phyloP scores from a whole-genome alignment of 2,329 filamentous ascomycete genomes.

The Bipolaris bicolor region DNA sequence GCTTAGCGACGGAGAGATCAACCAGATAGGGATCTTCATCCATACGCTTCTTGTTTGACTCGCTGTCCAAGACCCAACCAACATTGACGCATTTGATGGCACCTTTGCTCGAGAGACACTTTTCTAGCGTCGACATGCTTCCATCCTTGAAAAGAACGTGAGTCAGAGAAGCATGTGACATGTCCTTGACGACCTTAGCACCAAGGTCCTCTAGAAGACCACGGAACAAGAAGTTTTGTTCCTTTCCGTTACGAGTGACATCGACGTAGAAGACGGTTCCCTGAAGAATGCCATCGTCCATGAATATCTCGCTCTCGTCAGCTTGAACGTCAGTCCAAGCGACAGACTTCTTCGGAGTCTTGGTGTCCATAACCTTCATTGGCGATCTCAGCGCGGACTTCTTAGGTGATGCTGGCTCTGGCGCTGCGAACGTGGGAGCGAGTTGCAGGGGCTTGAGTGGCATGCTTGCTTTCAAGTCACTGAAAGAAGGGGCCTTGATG shows the following conservation, averaged over 20 bases:
- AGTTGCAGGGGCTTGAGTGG: slow-evolving; percentile 27
- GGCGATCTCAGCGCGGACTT: slow-evolving; percentile 49
- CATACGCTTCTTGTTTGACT: slow-evolving; percentile 43
- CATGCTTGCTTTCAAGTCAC: slow-evolving; percentile 18
- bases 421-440: slow-evolving; percentile 13
- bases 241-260: slow-evolving; percentile 77
- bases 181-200: slow-evolving; percentile 71
- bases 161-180: slow-evolving; percentile 77
- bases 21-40: slow-evolving; percentile 44
- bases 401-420: slow-evolving; percentile 29
- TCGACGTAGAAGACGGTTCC: slow-evolving; percentile 84
- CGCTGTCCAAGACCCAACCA: slow-evolving; percentile 78
- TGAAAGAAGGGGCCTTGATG: slow-evolving; percentile 16
- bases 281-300: slow-evolving; percentile 34
- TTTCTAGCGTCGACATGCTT: slow-evolving; percentile 78
- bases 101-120: slow-evolving; percentile 73
- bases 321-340: slow-evolving; percentile 36
- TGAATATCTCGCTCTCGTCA: slow-evolving; percentile 30
- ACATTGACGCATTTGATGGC: slow-evolving; percentile 86
- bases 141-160: slow-evolving; percentile 93
- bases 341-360: slow-evolving; percentile 48
- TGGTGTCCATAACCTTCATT: slow-evolving; percentile 33
- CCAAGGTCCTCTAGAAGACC: slow-evolving; percentile 82
- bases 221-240: slow-evolving; percentile 67
- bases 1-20: slow-evolving; percentile 33